Base-by-base conservation (phyloP, 768 basidiomycete species). In the Podaxis sp. region DNA sequence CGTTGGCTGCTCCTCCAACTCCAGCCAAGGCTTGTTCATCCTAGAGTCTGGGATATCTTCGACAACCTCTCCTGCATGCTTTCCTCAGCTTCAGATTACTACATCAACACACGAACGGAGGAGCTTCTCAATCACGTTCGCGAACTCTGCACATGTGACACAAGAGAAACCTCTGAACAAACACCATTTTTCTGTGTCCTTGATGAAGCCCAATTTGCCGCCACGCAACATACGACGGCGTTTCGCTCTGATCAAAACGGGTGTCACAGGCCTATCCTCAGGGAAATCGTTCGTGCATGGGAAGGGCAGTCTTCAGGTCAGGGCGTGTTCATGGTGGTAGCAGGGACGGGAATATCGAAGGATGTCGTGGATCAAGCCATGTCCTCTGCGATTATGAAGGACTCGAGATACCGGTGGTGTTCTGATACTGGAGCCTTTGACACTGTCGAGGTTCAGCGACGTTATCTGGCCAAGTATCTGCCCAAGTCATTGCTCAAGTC, bases 371-470 rank as follows among this genome's bases (percentile, higher is more conserved):
- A 79, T 62, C 76, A 76, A 58, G 78, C 78, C 0, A 79, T 81
- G 77, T 74, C 78, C 2, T 78, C 77, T 5, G 80, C 77, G 1
- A 76, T 80, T 53, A 80, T 81, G 79, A 81, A 81, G 63, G 78
- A 79, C 36, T 79, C 78, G 0, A 70, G 70, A 22, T 80, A 81
- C 61, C 76, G 80, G 4, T 78, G 77, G 77, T 80, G 77, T 64
- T 80, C 77, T 0, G 78, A 80, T 58, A 81, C 79, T 0, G 80
- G 80, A 0, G 79, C 78, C 4, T 81, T 81, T 61, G 77, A 78
- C 53, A 64, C 66, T 11, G 59, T 66, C 55, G 69, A 71, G 6
- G 66, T 71, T 15, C 79, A 81, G 55, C 68, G 66, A 15, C 67
- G 60, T 10, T 82, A 81, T 64, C 49, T 82, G 44, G 44, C 70